Evolutionary conservation across 2,329 filamentous ascomycete genomes (phyloP), one percentile per base, ranked within the genome.

Genomic region (Dothideomycetidae sp.): DNA sequence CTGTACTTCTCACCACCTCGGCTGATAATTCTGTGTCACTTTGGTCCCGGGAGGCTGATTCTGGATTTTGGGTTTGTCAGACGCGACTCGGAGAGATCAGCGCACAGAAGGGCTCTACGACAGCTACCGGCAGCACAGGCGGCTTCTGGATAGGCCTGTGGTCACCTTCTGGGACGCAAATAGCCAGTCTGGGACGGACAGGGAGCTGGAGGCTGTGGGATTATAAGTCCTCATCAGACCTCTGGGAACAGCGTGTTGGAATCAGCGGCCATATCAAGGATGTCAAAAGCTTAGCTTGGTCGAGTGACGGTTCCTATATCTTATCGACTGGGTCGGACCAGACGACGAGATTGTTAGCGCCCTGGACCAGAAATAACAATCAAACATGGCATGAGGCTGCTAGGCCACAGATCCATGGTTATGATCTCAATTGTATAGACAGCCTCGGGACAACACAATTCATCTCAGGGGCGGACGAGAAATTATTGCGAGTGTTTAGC

Each of bases 131-230:
- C 32, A 94, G 86, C 55, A 84, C 85, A 1, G 90, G 90, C 44
- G 90, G 90, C 0, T 94, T 96, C 56, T 98, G 90, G 88, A 85
- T 81, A 10, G 88, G 86, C 1, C 67, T 96, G 1, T 98, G 90
- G 90, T 80, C 81, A 4, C 82, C 84, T 3, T 68, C 78, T 45
- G 83, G 82, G 5, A 63, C 66, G 11, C 74, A 74, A 1, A 78
- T 94, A 10, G 78, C 81, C 3, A 86, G 83, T 43, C 70, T 98
- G 12, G 84, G 88, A 1, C 74, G 88, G 29, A 96, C 88, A 0
- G 90, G 90, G 17, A 90, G 85, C 55, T 98, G 90, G 90, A 71
- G 90, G 44, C 63, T 79, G 37, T 98, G 90, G 90, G 68, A 71
- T 16, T 75, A 77, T 52, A 67, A 78, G 30, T 47, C 54, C 2